These are phyloP conservation scores for Ascodesmis nigricans DNA, from an alignment of 495 filamentous ascomycete genomes.

Conservation along the genomic window DNA sequence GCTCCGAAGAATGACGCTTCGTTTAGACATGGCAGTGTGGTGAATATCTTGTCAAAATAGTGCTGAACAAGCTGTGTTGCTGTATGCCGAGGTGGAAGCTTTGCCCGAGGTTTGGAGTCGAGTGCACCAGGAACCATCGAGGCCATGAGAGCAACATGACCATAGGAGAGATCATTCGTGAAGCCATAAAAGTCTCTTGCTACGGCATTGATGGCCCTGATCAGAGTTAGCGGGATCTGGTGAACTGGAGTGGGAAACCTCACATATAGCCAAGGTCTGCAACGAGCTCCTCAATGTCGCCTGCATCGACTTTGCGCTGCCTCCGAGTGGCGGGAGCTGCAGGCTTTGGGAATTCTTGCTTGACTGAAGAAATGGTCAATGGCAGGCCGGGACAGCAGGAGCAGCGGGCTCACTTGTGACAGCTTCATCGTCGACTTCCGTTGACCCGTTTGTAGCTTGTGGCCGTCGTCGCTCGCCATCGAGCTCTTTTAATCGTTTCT, in stretches of 20 bases:
- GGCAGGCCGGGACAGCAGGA: no score
- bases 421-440: no score
- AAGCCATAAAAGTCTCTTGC: constrained; percentile 81
- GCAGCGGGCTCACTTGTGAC: no score
- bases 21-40: constrained; percentile 56
- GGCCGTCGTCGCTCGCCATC: constrained; percentile 11
- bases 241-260: constrained; percentile 20
- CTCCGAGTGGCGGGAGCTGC: no score
- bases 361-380: no score
- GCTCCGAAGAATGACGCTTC: constrained; percentile 53
- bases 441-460: no score
- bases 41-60: constrained; percentile 62
- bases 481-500: constrained; percentile 28
- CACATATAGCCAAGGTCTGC: constrained; percentile 64
- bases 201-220: constrained; percentile 70
- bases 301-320: constrained; percentile 34
- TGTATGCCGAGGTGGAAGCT: constrained; percentile 41
- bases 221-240: no score
- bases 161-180: constrained; percentile 64
- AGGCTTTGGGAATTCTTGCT: no score
- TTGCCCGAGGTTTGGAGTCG: constrained; percentile 26
- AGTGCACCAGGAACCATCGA: constrained; percentile 34
- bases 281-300: constrained; percentile 57
- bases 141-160: constrained; percentile 50
- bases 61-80: constrained; percentile 48